These are phyloP conservation scores for Fusarium sp. DNA, from an alignment of 2,329 filamentous ascomycete genomes.

Conservation along the genomic window DNA sequence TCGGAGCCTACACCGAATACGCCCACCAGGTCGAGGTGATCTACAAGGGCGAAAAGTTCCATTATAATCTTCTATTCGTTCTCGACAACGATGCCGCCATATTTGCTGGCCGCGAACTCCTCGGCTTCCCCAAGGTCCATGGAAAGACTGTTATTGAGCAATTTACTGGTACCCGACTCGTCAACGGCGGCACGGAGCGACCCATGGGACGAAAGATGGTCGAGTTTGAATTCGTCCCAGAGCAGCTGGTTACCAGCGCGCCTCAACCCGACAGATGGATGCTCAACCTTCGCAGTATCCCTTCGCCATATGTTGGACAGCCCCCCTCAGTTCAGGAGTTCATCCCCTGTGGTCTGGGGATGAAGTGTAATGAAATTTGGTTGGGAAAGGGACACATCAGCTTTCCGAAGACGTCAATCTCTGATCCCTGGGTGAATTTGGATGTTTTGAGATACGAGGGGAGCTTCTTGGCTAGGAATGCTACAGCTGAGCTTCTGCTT, in stretches of 20 bases:
- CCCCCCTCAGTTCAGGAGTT: slow-evolving; percentile 8
- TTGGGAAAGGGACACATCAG: slow-evolving; percentile 4
- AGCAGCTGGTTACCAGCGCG: slow-evolving; percentile 1
- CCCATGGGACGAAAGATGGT: slow-evolving; percentile 8
- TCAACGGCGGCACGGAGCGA: slow-evolving; percentile 7
- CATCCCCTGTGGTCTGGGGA: not conserved
- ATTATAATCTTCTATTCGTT: slow-evolving; percentile 15
- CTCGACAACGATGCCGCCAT: slow-evolving; percentile 24
- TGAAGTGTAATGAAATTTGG: slow-evolving; percentile 1
- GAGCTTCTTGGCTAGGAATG: slow-evolving; percentile 15
- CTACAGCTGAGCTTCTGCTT: slow-evolving; percentile 11
- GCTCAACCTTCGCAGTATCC: slow-evolving; percentile 21
- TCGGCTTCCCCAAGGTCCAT: slow-evolving; percentile 18
- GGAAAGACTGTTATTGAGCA: slow-evolving; percentile 14
- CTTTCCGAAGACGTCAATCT: slow-evolving; percentile 11
- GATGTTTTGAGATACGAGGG: slow-evolving; percentile 20
- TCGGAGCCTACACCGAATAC: slow-evolving; percentile 15
- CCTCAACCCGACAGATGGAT: slow-evolving; percentile 14
- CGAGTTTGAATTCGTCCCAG: slow-evolving; percentile 21
- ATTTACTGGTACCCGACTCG: slow-evolving; percentile 9
- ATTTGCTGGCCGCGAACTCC: slow-evolving; percentile 18
- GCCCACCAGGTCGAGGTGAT: slow-evolving; percentile 22
- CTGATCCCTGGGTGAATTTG: slow-evolving; percentile 19
- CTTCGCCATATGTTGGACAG: slow-evolving; percentile 3
- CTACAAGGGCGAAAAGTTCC: slow-evolving; percentile 15